A percentile compares a stretch with the other conserved stretches of the same genome.
Evolutionary conservation across 2,329 filamentous ascomycete species (phyloP).

Genomic region (Chaetomiaceae sp.): DNA sequence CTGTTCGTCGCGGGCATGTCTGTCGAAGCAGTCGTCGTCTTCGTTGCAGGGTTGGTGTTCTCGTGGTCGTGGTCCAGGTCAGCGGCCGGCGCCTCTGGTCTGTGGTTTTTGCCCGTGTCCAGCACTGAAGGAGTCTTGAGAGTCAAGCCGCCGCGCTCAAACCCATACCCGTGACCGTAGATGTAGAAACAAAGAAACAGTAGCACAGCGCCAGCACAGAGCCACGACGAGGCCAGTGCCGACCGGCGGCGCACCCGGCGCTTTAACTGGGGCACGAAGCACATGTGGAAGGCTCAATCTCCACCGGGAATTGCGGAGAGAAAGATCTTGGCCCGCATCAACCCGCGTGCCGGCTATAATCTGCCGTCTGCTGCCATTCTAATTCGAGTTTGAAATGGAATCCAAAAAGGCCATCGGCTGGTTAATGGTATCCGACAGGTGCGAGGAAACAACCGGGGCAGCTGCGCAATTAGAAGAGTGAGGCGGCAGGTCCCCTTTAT

Average conservation of each 20-base stretch:
- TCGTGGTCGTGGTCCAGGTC: not conserved
- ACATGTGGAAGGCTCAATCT: not conserved
- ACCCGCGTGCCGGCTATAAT: conserved; percentile 9
- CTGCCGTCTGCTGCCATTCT: conserved; percentile 10
- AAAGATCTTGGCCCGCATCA: not conserved
- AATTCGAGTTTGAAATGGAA: not conserved
- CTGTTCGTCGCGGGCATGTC: not conserved
- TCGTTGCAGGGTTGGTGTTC: not conserved
- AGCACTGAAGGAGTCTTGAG: not conserved
- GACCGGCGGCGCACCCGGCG: conserved; percentile 2
- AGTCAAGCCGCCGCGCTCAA: not conserved
- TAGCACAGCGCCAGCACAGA: conserved; percentile 5
- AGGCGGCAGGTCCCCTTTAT: not conserved
- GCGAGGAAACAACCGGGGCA: not conserved
- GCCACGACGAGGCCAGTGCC: conserved; percentile 2
- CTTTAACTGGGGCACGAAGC: not conserved
- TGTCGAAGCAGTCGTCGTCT: not conserved
- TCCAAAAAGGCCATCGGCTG: not conserved
- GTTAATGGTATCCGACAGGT: conserved; percentile 11
- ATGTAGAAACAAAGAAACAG: conserved; percentile 16
- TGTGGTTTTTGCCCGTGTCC: not conserved
- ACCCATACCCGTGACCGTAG: conserved; percentile 1
- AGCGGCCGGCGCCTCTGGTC: not conserved
- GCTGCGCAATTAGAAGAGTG: not conserved
- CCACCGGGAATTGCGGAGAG: conserved; percentile 3